Evolutionary conservation across 495 filamentous ascomycete species (phyloP).

Genomic region (Penicillium fimorum): DNA sequence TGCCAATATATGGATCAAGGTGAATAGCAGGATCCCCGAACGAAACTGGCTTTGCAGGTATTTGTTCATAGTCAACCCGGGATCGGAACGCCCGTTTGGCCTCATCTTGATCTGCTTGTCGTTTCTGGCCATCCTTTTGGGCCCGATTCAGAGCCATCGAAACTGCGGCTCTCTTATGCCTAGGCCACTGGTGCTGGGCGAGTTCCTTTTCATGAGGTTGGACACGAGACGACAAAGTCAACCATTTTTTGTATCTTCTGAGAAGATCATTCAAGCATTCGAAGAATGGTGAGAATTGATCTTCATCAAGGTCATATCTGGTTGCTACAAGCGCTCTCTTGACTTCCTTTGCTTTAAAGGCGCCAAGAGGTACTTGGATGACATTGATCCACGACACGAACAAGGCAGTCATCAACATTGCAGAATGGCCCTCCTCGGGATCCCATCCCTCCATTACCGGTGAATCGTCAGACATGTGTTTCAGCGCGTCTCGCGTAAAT

Average conservation of each 20-base stretch:
- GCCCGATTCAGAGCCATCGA: constrained; percentile 38
- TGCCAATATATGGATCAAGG: constrained; percentile 47
- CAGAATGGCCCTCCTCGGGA: constrained; percentile 6
- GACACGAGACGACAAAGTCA: background rate
- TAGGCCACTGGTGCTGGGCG: background rate
- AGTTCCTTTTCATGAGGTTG: background rate
- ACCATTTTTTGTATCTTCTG: background rate
- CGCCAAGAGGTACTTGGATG: constrained; percentile 24
- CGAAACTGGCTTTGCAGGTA: constrained; percentile 59
- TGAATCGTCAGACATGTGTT: constrained; percentile 11
- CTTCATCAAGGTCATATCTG: background rate
- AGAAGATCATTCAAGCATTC: constrained; percentile 2
- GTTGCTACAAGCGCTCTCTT: background rate
- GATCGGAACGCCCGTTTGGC: constrained; percentile 38
- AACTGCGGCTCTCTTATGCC: background rate
- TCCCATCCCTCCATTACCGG: background rate
- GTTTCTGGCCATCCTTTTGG: constrained; percentile 43
- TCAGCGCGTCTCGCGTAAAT: constrained; percentile 5
- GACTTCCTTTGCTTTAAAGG: constrained; percentile 19
- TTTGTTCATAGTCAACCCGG: constrained; percentile 29
- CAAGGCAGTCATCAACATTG: constrained; percentile 36
- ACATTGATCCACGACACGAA: constrained; percentile 28
- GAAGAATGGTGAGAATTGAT: constrained; percentile 4
- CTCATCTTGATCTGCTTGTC: constrained; percentile 46
- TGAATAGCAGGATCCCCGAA: constrained; percentile 62